These are phyloP conservation scores for Tylopilus subfusipes DNA, from an alignment of 768 basidiomycete genomes.

Conservation along the genomic window DNA sequence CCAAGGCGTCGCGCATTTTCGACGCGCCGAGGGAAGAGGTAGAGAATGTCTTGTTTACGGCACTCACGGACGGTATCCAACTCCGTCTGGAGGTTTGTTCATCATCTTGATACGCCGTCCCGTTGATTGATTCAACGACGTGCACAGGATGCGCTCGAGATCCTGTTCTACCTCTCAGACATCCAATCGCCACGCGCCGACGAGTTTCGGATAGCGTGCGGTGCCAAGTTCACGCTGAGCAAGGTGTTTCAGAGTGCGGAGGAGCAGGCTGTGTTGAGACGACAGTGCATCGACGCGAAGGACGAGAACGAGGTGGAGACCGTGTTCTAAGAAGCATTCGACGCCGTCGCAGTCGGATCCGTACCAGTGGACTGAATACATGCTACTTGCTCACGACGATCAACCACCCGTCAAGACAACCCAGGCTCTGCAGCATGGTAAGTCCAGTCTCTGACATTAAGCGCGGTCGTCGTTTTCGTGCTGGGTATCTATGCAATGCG, in stretches of 20 bases:
- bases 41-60: slow-evolving; percentile 53
- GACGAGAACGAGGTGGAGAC: slow-evolving; percentile 24
- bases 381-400: slow-evolving; percentile 16
- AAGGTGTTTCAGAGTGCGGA: slow-evolving; percentile 60
- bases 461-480: not conserved
- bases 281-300: slow-evolving; percentile 16
- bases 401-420: slow-evolving; percentile 23
- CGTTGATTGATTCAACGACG: not conserved
- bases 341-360: not conserved
- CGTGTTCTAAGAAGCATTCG: slow-evolving; percentile 15
- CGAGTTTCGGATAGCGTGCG: slow-evolving; percentile 59
- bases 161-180: slow-evolving; percentile 46
- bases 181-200: slow-evolving; percentile 51
- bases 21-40: slow-evolving; percentile 53
- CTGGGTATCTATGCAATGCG: not conserved
- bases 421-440: slow-evolving; percentile 28
- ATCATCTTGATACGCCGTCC: not conserved
- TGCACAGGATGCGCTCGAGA: slow-evolving; percentile 49
- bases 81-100: slow-evolving; percentile 47
- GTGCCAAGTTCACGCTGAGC: slow-evolving; percentile 53
- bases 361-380: not conserved
- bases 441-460: slow-evolving; percentile 12
- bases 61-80: slow-evolving; percentile 40
- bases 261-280: slow-evolving; percentile 45
- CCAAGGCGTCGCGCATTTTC: slow-evolving; percentile 50